Evolutionary conservation across 345 rosid genomes (phyloP).

Genomic region (Litchi chinensis): DNA sequence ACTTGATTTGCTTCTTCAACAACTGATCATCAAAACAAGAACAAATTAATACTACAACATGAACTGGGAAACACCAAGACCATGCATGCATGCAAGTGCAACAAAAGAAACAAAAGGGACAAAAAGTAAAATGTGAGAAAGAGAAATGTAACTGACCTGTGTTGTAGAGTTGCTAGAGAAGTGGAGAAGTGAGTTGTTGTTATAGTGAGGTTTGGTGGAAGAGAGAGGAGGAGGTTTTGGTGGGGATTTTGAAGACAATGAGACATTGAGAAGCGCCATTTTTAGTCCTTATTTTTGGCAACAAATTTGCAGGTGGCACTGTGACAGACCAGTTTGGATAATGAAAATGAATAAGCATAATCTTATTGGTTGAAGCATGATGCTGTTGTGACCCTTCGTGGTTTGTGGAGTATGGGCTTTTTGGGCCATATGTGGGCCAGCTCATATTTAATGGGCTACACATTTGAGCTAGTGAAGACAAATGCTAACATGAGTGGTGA

Average conservation of each 20-base stretch:
- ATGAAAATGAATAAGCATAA: not conserved
- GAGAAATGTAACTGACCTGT: constrained; percentile 24
- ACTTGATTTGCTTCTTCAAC: constrained; percentile 23
- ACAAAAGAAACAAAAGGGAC: not conserved
- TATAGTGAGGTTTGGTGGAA: constrained; percentile 9
- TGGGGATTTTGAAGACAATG: constrained; percentile 41
- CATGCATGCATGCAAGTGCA: not conserved
- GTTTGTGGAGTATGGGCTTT: not conserved
- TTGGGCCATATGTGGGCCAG: not conserved
- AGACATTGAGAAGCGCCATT: constrained; percentile 60
- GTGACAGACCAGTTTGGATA: not conserved
- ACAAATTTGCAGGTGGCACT: not conserved
- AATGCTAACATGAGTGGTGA: too few relatives aligned
- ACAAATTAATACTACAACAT: not conserved
- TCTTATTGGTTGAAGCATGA: not conserved
- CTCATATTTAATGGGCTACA: not conserved
- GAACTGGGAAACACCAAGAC: not conserved
- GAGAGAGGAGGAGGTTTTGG: constrained; percentile 33
- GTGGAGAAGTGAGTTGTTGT: constrained; percentile 24
- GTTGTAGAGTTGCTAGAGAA: constrained; percentile 20
- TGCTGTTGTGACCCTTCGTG: not conserved
- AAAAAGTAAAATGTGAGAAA: not conserved
- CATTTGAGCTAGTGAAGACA: not conserved
- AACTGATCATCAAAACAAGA: constrained; percentile 16
- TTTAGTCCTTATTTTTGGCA: not conserved